phyloP scores from a whole-genome alignment of 345 rosid species.

The Moringa oleifera region DNA sequence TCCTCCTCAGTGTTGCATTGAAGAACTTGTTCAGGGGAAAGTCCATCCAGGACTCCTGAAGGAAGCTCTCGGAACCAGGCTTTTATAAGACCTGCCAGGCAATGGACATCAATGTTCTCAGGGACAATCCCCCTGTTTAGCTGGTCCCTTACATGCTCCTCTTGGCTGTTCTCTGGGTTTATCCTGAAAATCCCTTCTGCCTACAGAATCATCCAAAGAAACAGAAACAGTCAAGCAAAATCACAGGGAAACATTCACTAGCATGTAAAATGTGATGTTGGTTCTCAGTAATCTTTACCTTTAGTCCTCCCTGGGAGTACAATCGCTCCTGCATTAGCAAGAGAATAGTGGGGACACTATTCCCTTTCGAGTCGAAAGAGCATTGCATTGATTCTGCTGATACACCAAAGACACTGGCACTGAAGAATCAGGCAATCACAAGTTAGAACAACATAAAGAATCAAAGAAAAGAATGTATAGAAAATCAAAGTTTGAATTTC shows the following conservation, averaged over 20 bases:
- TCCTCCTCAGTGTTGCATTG: slow-evolving; percentile 80
- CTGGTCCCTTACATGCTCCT: slow-evolving; percentile 87
- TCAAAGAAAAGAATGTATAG: neutral
- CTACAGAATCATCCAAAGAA: slow-evolving; percentile 29
- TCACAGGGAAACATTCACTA: neutral
- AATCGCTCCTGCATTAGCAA: slow-evolving; percentile 84
- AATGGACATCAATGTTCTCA: slow-evolving; percentile 79
- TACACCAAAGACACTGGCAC: slow-evolving; percentile 94
- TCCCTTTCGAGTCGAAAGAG: slow-evolving; percentile 67
- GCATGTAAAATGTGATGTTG: neutral
- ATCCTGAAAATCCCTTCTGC: slow-evolving; percentile 95
- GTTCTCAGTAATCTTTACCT: slow-evolving; percentile 34
- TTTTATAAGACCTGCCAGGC: slow-evolving; percentile 90
- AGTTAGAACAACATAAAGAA: slow-evolving; percentile 6
- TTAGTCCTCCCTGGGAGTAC: slow-evolving; percentile 73
- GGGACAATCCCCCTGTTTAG: slow-evolving; percentile 89
- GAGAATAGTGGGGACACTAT: slow-evolving; percentile 92
- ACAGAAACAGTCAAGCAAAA: neutral
- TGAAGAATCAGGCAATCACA: slow-evolving; percentile 26
- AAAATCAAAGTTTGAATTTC: neutral
- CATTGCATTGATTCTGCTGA: slow-evolving; percentile 98
- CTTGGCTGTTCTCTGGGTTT: slow-evolving; percentile 94
- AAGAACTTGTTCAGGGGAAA: slow-evolving; percentile 90
- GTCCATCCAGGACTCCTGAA: slow-evolving; percentile 89
- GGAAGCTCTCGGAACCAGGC: slow-evolving; percentile 99